Evolutionary conservation across 805 yeast species (phyloP).

Genomic region (Wickerhamomyces subpelliculosus): DNA sequence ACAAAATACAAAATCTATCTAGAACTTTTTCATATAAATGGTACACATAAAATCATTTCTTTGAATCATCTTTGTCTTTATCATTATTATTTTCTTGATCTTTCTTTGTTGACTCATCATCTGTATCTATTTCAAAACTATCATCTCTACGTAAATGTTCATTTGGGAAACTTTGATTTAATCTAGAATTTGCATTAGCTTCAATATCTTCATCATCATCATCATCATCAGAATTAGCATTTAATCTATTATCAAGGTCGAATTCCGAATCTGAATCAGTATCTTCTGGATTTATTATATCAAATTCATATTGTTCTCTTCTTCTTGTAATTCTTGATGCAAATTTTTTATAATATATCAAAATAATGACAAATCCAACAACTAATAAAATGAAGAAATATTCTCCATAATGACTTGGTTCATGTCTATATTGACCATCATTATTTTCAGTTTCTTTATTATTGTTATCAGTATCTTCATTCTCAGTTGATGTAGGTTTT

Average conservation of each 20-base stretch:
- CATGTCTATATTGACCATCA: slow-evolving; percentile 28
- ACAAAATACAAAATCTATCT: too few species aligned
- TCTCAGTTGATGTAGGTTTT: slow-evolving; percentile 11
- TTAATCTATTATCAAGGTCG: slow-evolving; percentile 66
- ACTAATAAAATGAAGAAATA: slow-evolving; percentile 55
- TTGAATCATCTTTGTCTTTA: neutral
- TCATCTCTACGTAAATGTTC: neutral
- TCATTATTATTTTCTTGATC: neutral
- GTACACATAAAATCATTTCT: neutral
- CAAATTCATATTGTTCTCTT: slow-evolving; percentile 28
- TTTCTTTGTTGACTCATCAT: neutral
- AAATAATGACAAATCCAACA: slow-evolving; percentile 45
- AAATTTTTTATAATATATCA: slow-evolving; percentile 32
- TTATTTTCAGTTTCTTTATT: slow-evolving; percentile 11
- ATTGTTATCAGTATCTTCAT: slow-evolving; percentile 7
- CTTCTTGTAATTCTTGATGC: slow-evolving; percentile 36
- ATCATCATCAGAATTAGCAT: slow-evolving; percentile 20
- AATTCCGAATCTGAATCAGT: slow-evolving; percentile 66
- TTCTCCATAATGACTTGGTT: slow-evolving; percentile 44
- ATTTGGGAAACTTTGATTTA: neutral
- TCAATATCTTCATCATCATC: slow-evolving; percentile 13
- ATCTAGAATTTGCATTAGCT: neutral
- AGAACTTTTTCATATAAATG: too few species aligned
- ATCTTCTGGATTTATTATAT: slow-evolving; percentile 37
- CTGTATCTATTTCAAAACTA: slow-evolving; percentile 2